phyloP scores from a whole-genome alignment of 805 yeast genomes.

The Candida arabinofermentans region DNA sequence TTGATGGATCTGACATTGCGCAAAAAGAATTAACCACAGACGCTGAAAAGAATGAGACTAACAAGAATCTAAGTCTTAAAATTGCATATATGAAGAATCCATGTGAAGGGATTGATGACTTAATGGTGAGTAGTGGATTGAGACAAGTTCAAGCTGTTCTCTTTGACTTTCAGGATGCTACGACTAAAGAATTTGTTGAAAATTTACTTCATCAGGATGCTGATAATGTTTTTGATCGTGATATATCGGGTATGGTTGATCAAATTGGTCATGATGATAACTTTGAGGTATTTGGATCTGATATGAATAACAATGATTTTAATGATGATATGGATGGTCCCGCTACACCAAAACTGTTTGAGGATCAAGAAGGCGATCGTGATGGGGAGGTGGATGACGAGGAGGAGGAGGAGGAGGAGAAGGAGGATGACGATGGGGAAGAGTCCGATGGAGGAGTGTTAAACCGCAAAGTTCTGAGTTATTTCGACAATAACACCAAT shows the following conservation, averaged over 20 bases:
- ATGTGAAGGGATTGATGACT: neutral
- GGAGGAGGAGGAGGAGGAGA: neutral
- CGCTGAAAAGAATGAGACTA: neutral
- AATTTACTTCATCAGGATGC: constrained; percentile 3
- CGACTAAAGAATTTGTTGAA: constrained; percentile 4
- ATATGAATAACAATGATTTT: neutral
- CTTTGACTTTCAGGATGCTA: constrained; percentile 17
- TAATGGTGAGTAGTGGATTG: constrained; percentile 3
- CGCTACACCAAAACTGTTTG: neutral
- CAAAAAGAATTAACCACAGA: neutral
- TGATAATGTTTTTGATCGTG: constrained; percentile 3
- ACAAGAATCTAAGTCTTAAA: neutral
- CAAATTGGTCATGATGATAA: neutral
- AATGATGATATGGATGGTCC: neutral
- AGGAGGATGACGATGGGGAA: constrained; percentile 1
- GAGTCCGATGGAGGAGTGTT: constrained; percentile 14
- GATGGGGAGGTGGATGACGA: neutral
- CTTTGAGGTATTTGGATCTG: neutral
- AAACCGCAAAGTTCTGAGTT: constrained; percentile 70
- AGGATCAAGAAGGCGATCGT: neutral
- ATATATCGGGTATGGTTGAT: neutral
- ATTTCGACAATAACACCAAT: constrained; percentile 67
- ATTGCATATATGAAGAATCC: neutral
- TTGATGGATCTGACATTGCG: neutral
- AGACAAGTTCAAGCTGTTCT: neutral